Conservation (phyloP, 768 basidiomycete species). For the Agrocybe praecox region DNA sequence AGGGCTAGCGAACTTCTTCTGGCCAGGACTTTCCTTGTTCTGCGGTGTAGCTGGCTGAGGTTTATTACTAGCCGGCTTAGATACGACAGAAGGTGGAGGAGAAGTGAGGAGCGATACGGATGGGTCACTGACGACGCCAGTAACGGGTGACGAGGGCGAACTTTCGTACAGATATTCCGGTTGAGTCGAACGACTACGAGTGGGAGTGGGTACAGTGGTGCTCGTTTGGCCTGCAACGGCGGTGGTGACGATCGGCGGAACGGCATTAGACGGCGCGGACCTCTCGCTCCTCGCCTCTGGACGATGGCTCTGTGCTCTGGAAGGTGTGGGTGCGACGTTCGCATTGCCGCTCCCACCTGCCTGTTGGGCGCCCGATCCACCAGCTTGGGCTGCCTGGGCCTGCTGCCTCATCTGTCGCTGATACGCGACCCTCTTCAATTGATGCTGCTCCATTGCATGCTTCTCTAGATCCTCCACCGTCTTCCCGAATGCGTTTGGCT, state of each 20-base stretch:
- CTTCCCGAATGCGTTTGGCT: conserved; percentile 22
- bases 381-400: conserved; percentile 41
- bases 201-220: conserved; percentile 22
- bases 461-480: conserved; percentile 25
- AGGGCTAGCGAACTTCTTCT: conserved; percentile 34
- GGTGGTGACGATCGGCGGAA: conserved; percentile 22
- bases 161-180: conserved; percentile 75
- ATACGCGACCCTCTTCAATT: conserved; percentile 27
- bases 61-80: neutral
- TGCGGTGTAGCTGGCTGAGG: neutral
- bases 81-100: conserved; percentile 6
- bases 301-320: conserved; percentile 58
- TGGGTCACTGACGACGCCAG: conserved; percentile 7
- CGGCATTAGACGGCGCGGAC: neutral
- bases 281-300: conserved; percentile 34
- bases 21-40: neutral
- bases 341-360: conserved; percentile 36
- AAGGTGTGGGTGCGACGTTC: conserved; percentile 23
- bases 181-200: conserved; percentile 59
- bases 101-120: conserved; percentile 30
- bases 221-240: neutral
- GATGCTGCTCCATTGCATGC: conserved; percentile 27
- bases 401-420: conserved; percentile 68
- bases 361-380: too few species aligned
- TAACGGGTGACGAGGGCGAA: conserved; percentile 43